Percentiles rank a stretch among this genome's conserved stretches.
Conservation (phyloP, 116 monocot species). For the Cymodocea nodosa region DNA sequence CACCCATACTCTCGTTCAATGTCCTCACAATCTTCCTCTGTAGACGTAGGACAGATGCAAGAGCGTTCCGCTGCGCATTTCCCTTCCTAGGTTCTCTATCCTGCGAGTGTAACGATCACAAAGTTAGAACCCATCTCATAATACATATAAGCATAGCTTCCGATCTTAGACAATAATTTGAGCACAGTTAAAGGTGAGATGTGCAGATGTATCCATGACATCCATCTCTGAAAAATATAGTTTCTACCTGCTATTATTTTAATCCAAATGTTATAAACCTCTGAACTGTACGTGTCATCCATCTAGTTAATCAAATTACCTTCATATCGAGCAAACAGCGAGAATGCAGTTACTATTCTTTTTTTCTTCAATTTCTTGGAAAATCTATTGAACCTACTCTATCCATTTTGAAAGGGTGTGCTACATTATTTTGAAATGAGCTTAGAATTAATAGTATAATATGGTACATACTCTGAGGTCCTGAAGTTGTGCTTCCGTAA, state of each 20-base stretch:
- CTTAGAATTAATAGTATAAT: not conserved
- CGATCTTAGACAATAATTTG: too few relatives aligned
- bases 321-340: not conserved
- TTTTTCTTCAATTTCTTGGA: too few relatives aligned
- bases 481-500: conserved; percentile 91
- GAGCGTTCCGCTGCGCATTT: conserved; percentile 45
- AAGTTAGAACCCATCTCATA: too few relatives aligned
- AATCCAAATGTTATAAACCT: not conserved
- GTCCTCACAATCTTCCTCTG: conserved; percentile 76
- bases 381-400: not conserved
- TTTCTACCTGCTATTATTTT: not conserved
- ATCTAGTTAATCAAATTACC: not conserved
- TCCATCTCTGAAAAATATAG: too few relatives aligned
- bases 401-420: not conserved
- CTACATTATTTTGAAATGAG: not conserved
- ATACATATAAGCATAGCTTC: too few relatives aligned
- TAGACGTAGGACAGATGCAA: conserved; percentile 67
- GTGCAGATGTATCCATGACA: too few relatives aligned
- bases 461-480: conserved; percentile 44
- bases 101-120: conserved; percentile 13
- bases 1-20: conserved; percentile 72
- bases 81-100: conserved; percentile 65
- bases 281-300: not conserved
- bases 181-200: too few relatives aligned
- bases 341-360: too few relatives aligned